These are phyloP conservation scores for Chrysanthemum makinoi DNA, from an alignment of 129 eudicot genomes.

Conservation along the genomic window DNA sequence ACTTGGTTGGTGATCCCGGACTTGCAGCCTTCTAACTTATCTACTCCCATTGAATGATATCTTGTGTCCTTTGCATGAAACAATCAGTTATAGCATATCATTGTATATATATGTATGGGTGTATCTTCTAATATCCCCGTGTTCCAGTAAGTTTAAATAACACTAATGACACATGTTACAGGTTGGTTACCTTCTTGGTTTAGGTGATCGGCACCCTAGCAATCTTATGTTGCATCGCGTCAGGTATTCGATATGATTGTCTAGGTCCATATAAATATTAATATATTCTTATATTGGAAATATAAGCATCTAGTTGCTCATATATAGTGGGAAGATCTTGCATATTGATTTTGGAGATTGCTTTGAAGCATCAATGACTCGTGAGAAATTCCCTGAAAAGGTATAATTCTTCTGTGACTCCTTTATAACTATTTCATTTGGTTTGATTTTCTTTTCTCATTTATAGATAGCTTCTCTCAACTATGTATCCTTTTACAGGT, in stretches of 20 bases:
- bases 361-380: constrained; percentile 98
- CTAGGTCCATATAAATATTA: constrained; percentile 15
- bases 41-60: no score
- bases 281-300: constrained; percentile 2
- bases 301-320: not conserved
- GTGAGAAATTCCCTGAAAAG: constrained; percentile 99
- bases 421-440: not conserved
- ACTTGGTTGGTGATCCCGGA: no score
- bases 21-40: no score
- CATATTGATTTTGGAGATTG: constrained; percentile 99
- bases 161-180: constrained; percentile 28
- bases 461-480: not conserved
- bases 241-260: constrained; percentile 48
- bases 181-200: constrained; percentile 99
- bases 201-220: constrained; percentile 99
- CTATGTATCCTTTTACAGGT: constrained; percentile 44
- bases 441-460: not conserved
- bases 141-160: not conserved
- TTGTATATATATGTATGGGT: no score
- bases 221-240: constrained; percentile 96
- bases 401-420: constrained; percentile 26
- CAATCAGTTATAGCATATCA: no score
- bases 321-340: constrained; percentile 88
- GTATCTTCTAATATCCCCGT: not conserved
- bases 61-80: no score